Conservation (phyloP, 768 basidiomycete genomes). For the Lactarius akahatsu region DNA sequence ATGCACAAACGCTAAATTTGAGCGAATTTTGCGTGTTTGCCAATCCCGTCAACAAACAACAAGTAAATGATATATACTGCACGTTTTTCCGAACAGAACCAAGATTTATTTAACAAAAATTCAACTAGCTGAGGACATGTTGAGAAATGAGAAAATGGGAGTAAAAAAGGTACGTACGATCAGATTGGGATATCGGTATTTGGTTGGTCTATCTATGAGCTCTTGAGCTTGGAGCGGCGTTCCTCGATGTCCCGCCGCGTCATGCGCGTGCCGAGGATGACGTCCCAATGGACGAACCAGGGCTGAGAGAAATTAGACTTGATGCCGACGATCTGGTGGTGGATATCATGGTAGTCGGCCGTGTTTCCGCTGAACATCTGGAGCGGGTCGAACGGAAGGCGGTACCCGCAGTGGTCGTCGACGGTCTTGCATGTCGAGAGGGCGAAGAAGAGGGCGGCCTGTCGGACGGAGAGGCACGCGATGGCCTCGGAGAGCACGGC, state of each 20-base stretch:
- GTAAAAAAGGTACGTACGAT: neutral
- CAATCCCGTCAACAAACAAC: neutral
- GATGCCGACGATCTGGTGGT: constrained; percentile 90
- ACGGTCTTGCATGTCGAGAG: constrained; percentile 90
- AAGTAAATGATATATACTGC: neutral
- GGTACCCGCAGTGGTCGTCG: constrained; percentile 93
- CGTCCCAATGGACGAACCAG: constrained; percentile 95
- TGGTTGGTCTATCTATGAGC: neutral
- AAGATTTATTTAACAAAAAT: neutral
- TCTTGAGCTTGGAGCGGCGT: constrained; percentile 35
- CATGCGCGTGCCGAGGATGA: constrained; percentile 79
- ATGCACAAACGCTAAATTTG: constrained; percentile 13
- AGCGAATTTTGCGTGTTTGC: neutral
- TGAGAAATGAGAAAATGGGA: neutral
- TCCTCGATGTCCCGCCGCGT: constrained; percentile 63
- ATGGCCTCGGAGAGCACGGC: constrained; percentile 71
- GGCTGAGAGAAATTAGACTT: constrained; percentile 96
- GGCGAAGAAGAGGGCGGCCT: constrained; percentile 79
- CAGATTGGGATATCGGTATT: neutral
- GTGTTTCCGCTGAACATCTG: constrained; percentile 86
- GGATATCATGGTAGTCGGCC: constrained; percentile 97
- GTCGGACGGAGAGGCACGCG: constrained; percentile 71
- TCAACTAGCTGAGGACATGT: neutral
- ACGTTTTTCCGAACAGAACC: neutral
- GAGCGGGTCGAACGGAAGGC: constrained; percentile 86